These are phyloP conservation scores for Pholiota microspora DNA, from an alignment of 768 basidiomycete species.

Conservation along the genomic window DNA sequence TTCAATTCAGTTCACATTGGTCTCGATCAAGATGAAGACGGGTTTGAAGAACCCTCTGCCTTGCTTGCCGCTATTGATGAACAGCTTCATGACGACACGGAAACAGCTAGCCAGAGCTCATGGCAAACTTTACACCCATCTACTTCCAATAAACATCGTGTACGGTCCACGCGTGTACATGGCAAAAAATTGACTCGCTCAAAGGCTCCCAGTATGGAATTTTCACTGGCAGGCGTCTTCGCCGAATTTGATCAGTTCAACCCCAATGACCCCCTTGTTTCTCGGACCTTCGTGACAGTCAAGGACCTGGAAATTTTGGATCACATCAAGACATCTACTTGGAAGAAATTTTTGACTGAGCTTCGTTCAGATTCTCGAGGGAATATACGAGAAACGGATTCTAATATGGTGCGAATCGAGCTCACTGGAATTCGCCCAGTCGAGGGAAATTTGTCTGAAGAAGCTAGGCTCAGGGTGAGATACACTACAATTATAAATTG, in stretches of 20 bases:
- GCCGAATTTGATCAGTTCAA: conserved; percentile 68
- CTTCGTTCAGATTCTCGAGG: conserved; percentile 83
- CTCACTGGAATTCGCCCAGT: conserved; percentile 73
- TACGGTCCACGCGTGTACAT: conserved; percentile 41
- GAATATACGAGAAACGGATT: conserved; percentile 86
- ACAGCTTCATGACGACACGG: conserved; percentile 74
- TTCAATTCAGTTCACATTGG: conserved; percentile 97
- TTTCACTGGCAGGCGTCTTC: conserved; percentile 62
- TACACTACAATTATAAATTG: neutral
- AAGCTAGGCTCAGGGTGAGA: conserved; percentile 75
- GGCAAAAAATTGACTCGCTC: conserved; percentile 70
- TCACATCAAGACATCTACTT: conserved; percentile 97
- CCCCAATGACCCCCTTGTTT: conserved; percentile 54
- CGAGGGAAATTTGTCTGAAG: conserved; percentile 63
- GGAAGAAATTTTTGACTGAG: conserved; percentile 94
- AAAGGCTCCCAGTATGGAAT: conserved; percentile 79
- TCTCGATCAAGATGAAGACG: conserved; percentile 72
- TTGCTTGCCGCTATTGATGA: conserved; percentile 92
- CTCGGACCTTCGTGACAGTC: conserved; percentile 65
- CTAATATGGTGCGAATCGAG: conserved; percentile 91
- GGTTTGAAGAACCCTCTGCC: conserved; percentile 64
- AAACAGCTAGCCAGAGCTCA: conserved; percentile 77
- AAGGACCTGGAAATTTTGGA: conserved; percentile 87
- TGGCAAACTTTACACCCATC: conserved; percentile 83
- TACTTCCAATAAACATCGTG: conserved; percentile 39